A percentile compares a stretch with the other conserved stretches of the same genome.
Evolutionary conservation across 225 moss, liverwort and hornwort genomes (phyloP).

Genomic region (Climacium dendroides): DNA sequence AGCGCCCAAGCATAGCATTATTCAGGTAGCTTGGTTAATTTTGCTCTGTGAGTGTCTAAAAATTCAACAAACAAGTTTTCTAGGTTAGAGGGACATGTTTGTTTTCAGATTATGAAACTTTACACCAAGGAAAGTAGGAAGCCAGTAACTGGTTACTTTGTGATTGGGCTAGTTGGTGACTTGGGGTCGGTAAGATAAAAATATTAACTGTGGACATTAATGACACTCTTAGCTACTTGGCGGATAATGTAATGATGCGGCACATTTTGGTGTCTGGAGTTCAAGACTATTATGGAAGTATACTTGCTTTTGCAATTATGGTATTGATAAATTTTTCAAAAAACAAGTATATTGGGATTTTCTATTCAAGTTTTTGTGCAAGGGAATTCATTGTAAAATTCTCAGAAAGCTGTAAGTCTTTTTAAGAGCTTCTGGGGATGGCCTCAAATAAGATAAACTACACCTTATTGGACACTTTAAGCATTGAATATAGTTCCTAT

Average conservation of each 20-base stretch:
- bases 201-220: not conserved
- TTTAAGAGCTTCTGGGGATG: not conserved
- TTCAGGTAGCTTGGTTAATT: not conserved
- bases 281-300: not conserved
- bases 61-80: not conserved
- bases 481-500: not conserved
- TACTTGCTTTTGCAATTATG: not conserved
- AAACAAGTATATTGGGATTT: not conserved
- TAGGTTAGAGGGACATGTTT: not conserved
- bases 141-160: not conserved
- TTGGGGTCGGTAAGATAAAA: not conserved
- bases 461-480: not conserved
- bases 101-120: not conserved
- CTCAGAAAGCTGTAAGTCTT: not conserved
- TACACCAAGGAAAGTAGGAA: not conserved
- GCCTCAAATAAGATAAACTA: not conserved
- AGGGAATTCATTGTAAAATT: not conserved
- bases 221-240: not conserved
- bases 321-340: not conserved
- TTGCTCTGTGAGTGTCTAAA: not conserved
- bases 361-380: not conserved
- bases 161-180: not conserved
- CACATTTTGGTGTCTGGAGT: not conserved
- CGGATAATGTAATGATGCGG: accelerated
- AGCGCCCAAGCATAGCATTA: not conserved